These are phyloP conservation scores for Phytophthora syringae DNA, from an alignment of 352 stramenopile genomes.

Conservation along the genomic window DNA sequence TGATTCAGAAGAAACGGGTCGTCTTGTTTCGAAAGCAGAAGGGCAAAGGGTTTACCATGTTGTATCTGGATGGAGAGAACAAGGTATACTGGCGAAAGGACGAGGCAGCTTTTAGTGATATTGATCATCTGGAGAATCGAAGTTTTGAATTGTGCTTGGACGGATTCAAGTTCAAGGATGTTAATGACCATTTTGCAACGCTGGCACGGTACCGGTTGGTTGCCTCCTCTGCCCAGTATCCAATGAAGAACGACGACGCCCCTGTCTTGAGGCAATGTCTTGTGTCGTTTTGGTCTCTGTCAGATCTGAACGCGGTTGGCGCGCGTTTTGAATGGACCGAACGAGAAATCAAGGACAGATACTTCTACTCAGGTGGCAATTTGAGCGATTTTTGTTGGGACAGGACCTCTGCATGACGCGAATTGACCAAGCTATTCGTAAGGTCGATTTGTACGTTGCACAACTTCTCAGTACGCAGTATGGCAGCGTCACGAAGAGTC, in stretches of 20 bases:
- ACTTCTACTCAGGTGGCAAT: conserved; percentile 35
- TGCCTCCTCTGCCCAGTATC: conserved; percentile 28
- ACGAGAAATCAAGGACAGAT: conserved; percentile 27
- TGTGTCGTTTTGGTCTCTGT: conserved; percentile 34
- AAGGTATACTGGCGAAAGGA: conserved; percentile 33
- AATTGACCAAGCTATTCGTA: conserved; percentile 8
- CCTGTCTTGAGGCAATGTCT: conserved; percentile 29
- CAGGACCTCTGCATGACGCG: no score
- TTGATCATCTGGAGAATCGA: conserved; percentile 6
- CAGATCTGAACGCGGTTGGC: conserved; percentile 34
- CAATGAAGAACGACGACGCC: conserved; percentile 24
- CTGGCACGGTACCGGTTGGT: conserved; percentile 29
- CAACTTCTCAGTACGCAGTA: conserved; percentile 6
- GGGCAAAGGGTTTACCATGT: conserved; percentile 26
- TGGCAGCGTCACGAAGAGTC: background rate
- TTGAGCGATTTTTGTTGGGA: conserved; percentile 32
- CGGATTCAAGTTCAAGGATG: conserved; percentile 3
- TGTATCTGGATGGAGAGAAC: conserved; percentile 31
- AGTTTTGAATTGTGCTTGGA: conserved; percentile 28
- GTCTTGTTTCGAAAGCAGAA: conserved; percentile 39
- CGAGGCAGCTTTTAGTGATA: conserved; percentile 22
- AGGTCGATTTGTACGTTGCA: background rate
- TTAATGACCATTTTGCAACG: conserved; percentile 14
- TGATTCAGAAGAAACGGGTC: conserved; percentile 37
- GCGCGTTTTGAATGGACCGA: conserved; percentile 16